phyloP scores from a whole-genome alignment of 129 eudicot species.

The Dittrichia graveolens region DNA sequence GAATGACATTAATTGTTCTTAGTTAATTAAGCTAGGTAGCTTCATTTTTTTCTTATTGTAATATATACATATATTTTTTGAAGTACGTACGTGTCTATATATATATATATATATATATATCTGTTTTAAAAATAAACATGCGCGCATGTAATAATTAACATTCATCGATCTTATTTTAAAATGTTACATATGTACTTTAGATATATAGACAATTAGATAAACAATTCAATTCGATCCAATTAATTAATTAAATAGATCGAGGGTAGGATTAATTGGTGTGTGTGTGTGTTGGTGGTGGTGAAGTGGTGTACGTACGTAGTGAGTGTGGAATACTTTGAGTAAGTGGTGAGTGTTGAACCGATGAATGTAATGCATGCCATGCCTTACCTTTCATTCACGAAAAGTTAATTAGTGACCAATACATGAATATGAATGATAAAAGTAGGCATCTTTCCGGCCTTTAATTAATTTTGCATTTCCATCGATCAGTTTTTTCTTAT shows the following conservation, averaged over 20 bases:
- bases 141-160: too few relatives aligned
- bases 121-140: too few relatives aligned
- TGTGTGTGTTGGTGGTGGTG: conserved; percentile 5
- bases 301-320: conserved; percentile 33
- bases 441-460: conserved; percentile 37
- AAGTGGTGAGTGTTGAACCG: conserved; percentile 50
- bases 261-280: conserved; percentile 12
- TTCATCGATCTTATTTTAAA: neutral
- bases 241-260: neutral
- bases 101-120: too few relatives aligned
- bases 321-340: conserved; percentile 55
- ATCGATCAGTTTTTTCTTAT: neutral
- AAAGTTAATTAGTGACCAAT: conserved; percentile 40
- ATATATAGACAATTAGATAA: neutral
- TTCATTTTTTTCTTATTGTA: too few relatives aligned
- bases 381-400: conserved; percentile 66
- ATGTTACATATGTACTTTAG: neutral
- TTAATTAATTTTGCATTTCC: conserved; percentile 4
- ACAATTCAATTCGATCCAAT: neutral
- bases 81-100: too few relatives aligned
- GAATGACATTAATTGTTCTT: too few relatives aligned
- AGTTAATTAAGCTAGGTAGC: too few relatives aligned
- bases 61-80: neutral
- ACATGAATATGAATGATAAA: conserved; percentile 13
- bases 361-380: conserved; percentile 35